Conservation (phyloP, 129 eudicot genomes). For the Smallanthus sonchifolius region DNA sequence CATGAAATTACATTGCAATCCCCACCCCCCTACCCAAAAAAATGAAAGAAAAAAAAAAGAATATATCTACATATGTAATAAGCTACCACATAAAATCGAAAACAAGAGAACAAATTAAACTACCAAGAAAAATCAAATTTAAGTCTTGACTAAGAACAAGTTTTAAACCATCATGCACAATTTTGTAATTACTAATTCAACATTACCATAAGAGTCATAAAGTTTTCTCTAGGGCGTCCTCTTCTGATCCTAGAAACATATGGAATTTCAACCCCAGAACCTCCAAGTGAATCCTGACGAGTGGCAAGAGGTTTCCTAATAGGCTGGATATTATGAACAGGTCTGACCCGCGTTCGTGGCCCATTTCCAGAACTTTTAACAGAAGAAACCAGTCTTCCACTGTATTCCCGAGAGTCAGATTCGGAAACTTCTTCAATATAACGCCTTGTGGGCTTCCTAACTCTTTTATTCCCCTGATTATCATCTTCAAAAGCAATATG, state of each 20-base stretch:
- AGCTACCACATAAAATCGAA: neutral
- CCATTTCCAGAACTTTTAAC: constrained; percentile 37
- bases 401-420: constrained; percentile 48
- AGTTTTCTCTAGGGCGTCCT: constrained; percentile 82
- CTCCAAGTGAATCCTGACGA: constrained; percentile 91
- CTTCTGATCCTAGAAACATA: constrained; percentile 82
- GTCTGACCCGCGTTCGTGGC: constrained; percentile 30
- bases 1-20: neutral
- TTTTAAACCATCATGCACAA: neutral
- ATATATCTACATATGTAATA: neutral
- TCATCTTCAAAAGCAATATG: constrained; percentile 44
- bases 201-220: constrained; percentile 69
- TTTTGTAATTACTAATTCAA: neutral
- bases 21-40: neutral
- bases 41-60: neutral
- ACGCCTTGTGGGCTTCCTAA: constrained; percentile 86
- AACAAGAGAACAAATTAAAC: neutral
- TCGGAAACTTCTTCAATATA: constrained; percentile 91
- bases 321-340: constrained; percentile 42
- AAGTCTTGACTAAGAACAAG: neutral
- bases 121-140: neutral
- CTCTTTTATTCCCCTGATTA: constrained; percentile 61
- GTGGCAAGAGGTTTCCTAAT: constrained; percentile 51
- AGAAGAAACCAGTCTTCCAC: constrained; percentile 42
- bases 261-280: constrained; percentile 83